These are phyloP conservation scores for Psilocybe mexicana DNA, from an alignment of 1,284 basidiomycete species.

Conservation along the genomic window DNA sequence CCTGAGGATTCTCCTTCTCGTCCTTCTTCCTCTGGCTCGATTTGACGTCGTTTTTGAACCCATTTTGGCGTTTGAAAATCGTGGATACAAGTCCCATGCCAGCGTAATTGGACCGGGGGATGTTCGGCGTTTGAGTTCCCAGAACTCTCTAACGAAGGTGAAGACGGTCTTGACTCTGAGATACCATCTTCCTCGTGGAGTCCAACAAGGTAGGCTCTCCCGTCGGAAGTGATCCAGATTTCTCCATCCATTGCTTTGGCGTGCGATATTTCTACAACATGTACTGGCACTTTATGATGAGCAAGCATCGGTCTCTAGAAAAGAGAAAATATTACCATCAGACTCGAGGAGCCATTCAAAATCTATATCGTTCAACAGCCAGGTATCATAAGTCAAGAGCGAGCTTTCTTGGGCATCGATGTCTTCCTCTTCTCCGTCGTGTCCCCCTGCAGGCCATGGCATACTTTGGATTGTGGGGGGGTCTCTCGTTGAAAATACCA, in stretches of 20 bases:
- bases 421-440: slow-evolving; percentile 38
- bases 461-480: slow-evolving; percentile 77
- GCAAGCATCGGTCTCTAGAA: background rate
- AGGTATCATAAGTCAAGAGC: slow-evolving; percentile 59
- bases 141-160: slow-evolving; percentile 5
- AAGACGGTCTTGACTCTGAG: background rate
- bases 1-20: slow-evolving; percentile 23
- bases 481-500: slow-evolving; percentile 70
- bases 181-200: slow-evolving; percentile 42
- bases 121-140: background rate
- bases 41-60: slow-evolving; percentile 68
- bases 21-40: slow-evolving; percentile 44
- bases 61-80: slow-evolving; percentile 68
- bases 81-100: slow-evolving; percentile 72
- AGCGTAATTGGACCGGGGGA: slow-evolving; percentile 35
- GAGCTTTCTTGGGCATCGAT: slow-evolving; percentile 30
- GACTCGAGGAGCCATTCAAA: slow-evolving; percentile 72
- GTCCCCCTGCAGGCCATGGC: slow-evolving; percentile 70
- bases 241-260: slow-evolving; percentile 63
- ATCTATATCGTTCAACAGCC: slow-evolving; percentile 69
- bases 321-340: slow-evolving; percentile 52
- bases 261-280: slow-evolving; percentile 57
- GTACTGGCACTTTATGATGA: slow-evolving; percentile 42
- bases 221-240: slow-evolving; percentile 82
- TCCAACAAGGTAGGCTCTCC: slow-evolving; percentile 74